Percentiles rank a stretch among this genome's conserved stretches.
Conservation (phyloP, 2,329 filamentous ascomycete species). For the Daldinia sp. region DNA sequence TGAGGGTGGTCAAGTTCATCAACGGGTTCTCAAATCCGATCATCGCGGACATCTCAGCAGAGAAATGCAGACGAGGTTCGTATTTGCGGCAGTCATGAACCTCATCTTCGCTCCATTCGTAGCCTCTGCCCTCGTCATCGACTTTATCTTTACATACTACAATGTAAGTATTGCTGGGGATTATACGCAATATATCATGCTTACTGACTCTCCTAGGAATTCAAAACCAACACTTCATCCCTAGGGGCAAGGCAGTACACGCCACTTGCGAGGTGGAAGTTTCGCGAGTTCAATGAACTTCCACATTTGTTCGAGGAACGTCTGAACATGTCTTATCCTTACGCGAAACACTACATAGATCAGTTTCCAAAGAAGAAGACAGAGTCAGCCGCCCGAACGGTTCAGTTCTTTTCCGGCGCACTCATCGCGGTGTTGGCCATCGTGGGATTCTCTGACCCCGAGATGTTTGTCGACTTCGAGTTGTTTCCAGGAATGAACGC, state of each 20-base stretch:
- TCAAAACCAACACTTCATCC: slow-evolving; percentile 89
- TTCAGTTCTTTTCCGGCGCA: slow-evolving; percentile 87
- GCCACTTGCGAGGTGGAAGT: slow-evolving; percentile 95
- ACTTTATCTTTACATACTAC: slow-evolving; percentile 95
- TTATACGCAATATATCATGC: background rate
- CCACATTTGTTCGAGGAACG: slow-evolving; percentile 90
- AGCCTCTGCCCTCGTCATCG: slow-evolving; percentile 83
- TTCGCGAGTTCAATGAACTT: slow-evolving; percentile 97
- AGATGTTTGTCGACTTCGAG: slow-evolving; percentile 90
- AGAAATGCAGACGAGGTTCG: slow-evolving; percentile 78
- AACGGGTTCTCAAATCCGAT: slow-evolving; percentile 84
- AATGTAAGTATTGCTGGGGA: slow-evolving; percentile 65
- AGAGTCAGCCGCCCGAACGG: slow-evolving; percentile 81
- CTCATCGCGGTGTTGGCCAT: slow-evolving; percentile 85
- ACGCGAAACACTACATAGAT: slow-evolving; percentile 89
- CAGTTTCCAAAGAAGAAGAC: slow-evolving; percentile 97
- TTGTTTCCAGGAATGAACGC: slow-evolving; percentile 88
- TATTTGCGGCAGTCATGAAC: slow-evolving; percentile 85
- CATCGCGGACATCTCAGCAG: slow-evolving; percentile 81
- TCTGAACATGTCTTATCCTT: slow-evolving; percentile 93
- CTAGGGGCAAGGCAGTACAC: slow-evolving; percentile 92
- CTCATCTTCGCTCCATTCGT: slow-evolving; percentile 87
- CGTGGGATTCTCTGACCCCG: slow-evolving; percentile 86
- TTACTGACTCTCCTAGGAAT: slow-evolving; percentile 69
- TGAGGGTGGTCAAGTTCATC: slow-evolving; percentile 83